Evolutionary conservation across 225 moss, liverwort and hornwort genomes (phyloP), one percentile per base, ranked within the genome.

Genomic region (Marchantia paleacea): DNA sequence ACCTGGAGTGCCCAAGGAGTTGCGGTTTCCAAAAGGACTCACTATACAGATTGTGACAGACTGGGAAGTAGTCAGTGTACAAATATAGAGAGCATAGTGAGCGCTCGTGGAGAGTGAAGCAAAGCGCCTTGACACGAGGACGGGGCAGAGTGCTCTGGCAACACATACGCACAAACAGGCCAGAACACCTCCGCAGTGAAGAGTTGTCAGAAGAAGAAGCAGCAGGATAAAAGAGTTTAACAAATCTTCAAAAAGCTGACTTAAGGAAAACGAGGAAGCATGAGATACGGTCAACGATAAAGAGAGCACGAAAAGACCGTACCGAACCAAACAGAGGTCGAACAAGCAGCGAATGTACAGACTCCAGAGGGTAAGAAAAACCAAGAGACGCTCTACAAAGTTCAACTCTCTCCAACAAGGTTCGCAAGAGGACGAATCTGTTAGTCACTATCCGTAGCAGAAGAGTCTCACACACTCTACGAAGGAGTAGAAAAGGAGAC

Each of bases 201-300:
- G n/a, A n/a, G 63, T 25, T 6, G 63, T 5, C 58, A 63, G 63
- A 39, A 2, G 63, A 16, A 10, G 24, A 30, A 30, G 25, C 30
- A 70, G 30, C 1, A 47, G 39, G 3, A 19, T 1, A 57, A 57
- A 13, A 12, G 19, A 49, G 47, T 19, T 49, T 28, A 19, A 18
- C 69, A 70, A 49, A 47, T 49, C 47, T 48, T 10, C 15, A 13
- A 20, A 70, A 70, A 48, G 69, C 39, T 18, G 69, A 70, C 69
- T 19, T 49, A 8, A 49, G 69, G 48, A 48, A 48, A 48, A 18
- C 47, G 69, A 65, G 65, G 65, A 0, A 25, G 15, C 15, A 2
- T 7, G 64, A 25, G 7, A 39, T 70, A 22, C 69, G 69, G 69
- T 70, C 69, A 70, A 70, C 69, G 69, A 70, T 26, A 61, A 20